Base-by-base conservation (phyloP, 495 filamentous ascomycete species). In the Lophiostoma macrostomum region DNA sequence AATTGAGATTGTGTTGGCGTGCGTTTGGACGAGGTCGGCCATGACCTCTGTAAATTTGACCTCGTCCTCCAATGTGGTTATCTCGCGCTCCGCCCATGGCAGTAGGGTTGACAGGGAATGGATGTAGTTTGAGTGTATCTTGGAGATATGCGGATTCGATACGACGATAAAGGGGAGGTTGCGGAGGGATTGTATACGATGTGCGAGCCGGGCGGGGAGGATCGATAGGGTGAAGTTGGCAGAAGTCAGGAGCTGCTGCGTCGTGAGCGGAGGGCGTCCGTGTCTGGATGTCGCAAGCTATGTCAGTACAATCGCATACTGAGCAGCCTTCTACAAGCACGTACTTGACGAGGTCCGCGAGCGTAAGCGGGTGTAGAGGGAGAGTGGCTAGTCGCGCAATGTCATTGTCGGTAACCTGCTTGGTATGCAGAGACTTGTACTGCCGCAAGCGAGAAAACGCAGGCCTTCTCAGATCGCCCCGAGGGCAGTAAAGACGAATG, bases 121-220 rank as follows among this genome's bases (percentile, higher is more conserved):
- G 32, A 91, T 72, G 70, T 98, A 98, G 70, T 95, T 96, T 64
- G 87, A 80, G 73, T 96, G 96, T 49, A 98, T 97, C 57, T 82
- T 82, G 25, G 85, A 84, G 45, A 97, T 88, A 64, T 95, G 86
- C 1, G 90, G 87, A 67, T 97, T 97, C 0, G 91, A 90, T 14
- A 98, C 93, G 37, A 98, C 91, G 63, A 98, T 98, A 70, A 87
- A 98, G 1, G 93, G 94, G 3, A 98, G 80, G 70, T 95, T 95
- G 48, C 91, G 84, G 11, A 98, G 72, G 1, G 87, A 86, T 69
- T 95, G 85, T 38, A 97, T 93, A 30, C 93, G 88, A 63, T 93
- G 90, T 2, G 93, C 94, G 13, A 98, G 81, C n/a, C 93, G 88
- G 48, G 91, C 85, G 13, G 93, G 93, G 27, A 96, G 84, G 30